Evolutionary conservation across 2,329 filamentous ascomycete species (phyloP).

Genomic region (Fusarium algeriense): DNA sequence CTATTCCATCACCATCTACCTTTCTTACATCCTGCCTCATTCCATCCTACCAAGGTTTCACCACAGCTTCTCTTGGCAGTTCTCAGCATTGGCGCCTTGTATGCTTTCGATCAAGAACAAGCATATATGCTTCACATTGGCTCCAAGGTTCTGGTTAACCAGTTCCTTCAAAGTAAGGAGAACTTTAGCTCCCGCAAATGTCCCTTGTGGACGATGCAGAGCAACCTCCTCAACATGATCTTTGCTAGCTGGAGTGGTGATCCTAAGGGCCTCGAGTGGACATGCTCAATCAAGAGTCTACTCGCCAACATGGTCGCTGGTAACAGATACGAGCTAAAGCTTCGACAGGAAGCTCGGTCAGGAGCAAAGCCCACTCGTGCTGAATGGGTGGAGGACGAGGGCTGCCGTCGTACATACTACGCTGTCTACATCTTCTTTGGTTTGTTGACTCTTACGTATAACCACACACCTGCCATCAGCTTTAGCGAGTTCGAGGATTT

Average conservation of each 20-base stretch:
- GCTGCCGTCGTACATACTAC: conserved; percentile 95
- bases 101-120: conserved; percentile 96
- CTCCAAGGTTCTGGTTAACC: conserved; percentile 95
- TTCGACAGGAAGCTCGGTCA: conserved; percentile 89
- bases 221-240: conserved; percentile 96
- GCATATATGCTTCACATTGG: conserved; percentile 98
- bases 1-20: conserved; percentile 97
- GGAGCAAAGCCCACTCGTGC: conserved; percentile 79
- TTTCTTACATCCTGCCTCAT: conserved; percentile 93
- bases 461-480: conserved; percentile 96
- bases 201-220: conserved; percentile 98
- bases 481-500: conserved; percentile 98
- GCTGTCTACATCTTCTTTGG: conserved; percentile 99
- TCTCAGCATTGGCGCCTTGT: conserved; percentile 93
- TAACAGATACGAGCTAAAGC: conserved; percentile 95
- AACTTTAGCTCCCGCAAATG: conserved; percentile 99
- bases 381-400: conserved; percentile 97
- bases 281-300: conserved; percentile 97
- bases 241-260: conserved; percentile 99
- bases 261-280: conserved; percentile 97
- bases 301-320: conserved; percentile 99
- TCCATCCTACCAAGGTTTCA: conserved; percentile 82
- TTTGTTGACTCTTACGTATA: conserved; percentile 93
- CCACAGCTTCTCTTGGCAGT: conserved; percentile 89
- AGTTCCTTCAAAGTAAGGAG: conserved; percentile 97